Base-by-base conservation (phyloP, 1,284 basidiomycete species). In the Crepidotus sp. region DNA sequence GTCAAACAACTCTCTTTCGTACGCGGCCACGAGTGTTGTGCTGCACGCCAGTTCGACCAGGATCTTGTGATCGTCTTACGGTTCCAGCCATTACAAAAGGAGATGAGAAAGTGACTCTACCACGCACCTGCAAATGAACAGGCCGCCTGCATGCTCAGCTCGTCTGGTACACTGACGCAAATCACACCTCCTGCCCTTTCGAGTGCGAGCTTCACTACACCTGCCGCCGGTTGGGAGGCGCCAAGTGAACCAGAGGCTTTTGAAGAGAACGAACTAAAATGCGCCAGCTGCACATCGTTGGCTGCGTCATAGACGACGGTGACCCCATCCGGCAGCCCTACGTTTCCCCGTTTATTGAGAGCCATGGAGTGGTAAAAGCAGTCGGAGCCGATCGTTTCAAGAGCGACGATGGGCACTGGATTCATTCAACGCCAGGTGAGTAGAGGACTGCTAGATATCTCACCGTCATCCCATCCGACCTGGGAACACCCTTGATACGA, bases 1-100 rank as follows among this genome's bases (percentile, higher is more conserved):
- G 29, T 68, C 53, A 55, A 85, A 75, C n/a, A 87, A 58, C 1
- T 61, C 58, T 2, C 62, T 67, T 29, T 70, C 72, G 58, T 84
- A 86, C 3, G 75, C 82, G 2, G 79, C 71, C 4, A 73, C 67
- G 13, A 87, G 65, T 1, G 83, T 76, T 2, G 80, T 74, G 1
- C 80, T 68, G 54, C 83, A 86, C 0, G 84, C 78, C 21, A 87
- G 65, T 55, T 88, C 83, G 3, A 82, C 73, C 17, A 86, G 61
- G 46, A 77, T 65, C 59, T 84, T 84, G 55, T 88, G 82, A 48
- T 85, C 80, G 47, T 83, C 84, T 85, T 48, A 19, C 8, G n/a
- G n/a, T n/a, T n/a, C 13, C 15, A 33, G 6, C 17, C 24, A 29
- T 18, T 18, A 13, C 5, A 42, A 27, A 24, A 25, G 7, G 14